Percentiles rank a stretch among this genome's conserved stretches.
Conservation (phyloP, 2,329 filamentous ascomycete species). For the Bipolaris zeicola region DNA sequence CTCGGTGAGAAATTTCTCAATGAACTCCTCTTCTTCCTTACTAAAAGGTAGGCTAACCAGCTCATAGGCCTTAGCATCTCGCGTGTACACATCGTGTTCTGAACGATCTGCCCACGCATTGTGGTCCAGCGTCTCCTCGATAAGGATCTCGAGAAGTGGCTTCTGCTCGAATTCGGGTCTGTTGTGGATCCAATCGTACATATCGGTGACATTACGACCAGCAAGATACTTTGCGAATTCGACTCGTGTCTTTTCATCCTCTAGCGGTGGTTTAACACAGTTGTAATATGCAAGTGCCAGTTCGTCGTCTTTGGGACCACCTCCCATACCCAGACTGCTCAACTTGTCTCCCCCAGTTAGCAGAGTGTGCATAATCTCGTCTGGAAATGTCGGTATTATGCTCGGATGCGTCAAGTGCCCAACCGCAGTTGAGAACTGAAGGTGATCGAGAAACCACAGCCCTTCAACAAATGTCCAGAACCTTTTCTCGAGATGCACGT, state of each 20-base stretch:
- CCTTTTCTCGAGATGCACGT: constrained; percentile 71
- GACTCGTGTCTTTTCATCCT: constrained; percentile 64
- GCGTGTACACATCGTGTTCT: constrained; percentile 26
- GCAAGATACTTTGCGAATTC: constrained; percentile 73
- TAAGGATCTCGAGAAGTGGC: constrained; percentile 69
- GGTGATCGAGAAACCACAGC: constrained; percentile 77
- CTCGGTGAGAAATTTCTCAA: constrained; percentile 69
- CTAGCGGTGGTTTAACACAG: constrained; percentile 74
- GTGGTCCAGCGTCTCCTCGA: constrained; percentile 50
- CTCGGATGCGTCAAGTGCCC: constrained; percentile 80
- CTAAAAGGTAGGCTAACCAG: constrained; percentile 76
- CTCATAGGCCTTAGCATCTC: constrained; percentile 67
- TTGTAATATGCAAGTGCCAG: constrained; percentile 80
- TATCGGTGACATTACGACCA: constrained; percentile 70
- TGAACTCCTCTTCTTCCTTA: constrained; percentile 72
- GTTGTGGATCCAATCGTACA: constrained; percentile 73
- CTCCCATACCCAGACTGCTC: constrained; percentile 23
- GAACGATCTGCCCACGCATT: constrained; percentile 17
- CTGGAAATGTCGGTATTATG: constrained; percentile 78
- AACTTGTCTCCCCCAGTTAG: constrained; percentile 53
- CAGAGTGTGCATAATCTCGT: constrained; percentile 76
- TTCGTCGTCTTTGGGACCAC: constrained; percentile 46
- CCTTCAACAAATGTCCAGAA: constrained; percentile 84
- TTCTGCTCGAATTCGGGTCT: constrained; percentile 67
- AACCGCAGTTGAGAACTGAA: constrained; percentile 69